A percentile compares a stretch with the other conserved stretches of the same genome.
Conservation (phyloP, 805 yeast species). For the Phaffomyces opuntiae region DNA sequence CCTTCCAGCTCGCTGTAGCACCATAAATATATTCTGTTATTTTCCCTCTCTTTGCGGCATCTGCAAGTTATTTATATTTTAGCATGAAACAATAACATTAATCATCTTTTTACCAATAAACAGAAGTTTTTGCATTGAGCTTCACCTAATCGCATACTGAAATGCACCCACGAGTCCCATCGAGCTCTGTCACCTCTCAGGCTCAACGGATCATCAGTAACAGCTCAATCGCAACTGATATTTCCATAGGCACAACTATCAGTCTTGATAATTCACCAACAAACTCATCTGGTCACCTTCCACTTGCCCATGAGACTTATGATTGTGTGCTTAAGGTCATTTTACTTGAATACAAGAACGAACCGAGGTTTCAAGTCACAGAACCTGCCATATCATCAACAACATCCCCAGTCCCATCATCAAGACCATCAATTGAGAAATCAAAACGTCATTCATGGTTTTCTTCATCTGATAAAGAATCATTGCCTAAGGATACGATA, state of each 20-base stretch:
- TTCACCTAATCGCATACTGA: neutral
- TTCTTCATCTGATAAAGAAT: slow-evolving; percentile 23
- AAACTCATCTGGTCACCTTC: neutral
- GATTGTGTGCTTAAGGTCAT: slow-evolving; percentile 47
- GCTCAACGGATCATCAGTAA: slow-evolving; percentile 4
- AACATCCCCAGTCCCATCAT: slow-evolving; percentile 7
- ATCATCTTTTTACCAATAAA: too few species aligned
- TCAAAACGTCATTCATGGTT: slow-evolving; percentile 24
- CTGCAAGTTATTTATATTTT: too few species aligned
- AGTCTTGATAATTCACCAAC: slow-evolving; percentile 3
- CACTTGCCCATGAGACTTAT: slow-evolving; percentile 31
- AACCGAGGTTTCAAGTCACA: slow-evolving; percentile 46
- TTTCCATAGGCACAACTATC: slow-evolving; percentile 11
- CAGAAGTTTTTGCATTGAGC: too few species aligned
- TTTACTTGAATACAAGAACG: slow-evolving; percentile 53
- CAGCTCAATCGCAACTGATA: slow-evolving; percentile 7
- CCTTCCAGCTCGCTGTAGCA: too few species aligned
- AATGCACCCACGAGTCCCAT: neutral
- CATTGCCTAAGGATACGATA: slow-evolving; percentile 30
- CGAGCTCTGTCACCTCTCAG: neutral
- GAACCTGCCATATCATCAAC: slow-evolving; percentile 7
- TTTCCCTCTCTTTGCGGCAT: too few species aligned
- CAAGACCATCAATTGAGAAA: slow-evolving; percentile 12
- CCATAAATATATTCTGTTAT: too few species aligned
- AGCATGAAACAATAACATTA: too few species aligned